phyloP scores from a whole-genome alignment of 345 rosid genomes.

The Acer campestre region DNA sequence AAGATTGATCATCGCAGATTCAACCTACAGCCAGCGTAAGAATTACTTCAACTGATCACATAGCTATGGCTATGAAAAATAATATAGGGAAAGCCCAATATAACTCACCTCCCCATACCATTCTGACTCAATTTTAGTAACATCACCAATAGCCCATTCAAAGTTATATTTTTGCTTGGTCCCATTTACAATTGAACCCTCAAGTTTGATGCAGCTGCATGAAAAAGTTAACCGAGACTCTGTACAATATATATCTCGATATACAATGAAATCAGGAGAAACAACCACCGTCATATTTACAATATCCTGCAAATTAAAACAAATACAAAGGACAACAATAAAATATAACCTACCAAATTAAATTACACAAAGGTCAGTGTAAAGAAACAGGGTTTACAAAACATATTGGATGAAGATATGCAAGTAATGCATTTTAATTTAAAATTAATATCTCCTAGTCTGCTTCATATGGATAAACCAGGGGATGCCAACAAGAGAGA shows the following conservation, averaged over 20 bases:
- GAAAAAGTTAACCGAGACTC: slow-evolving; percentile 53
- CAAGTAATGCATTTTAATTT: slow-evolving; percentile 2
- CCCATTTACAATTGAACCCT: slow-evolving; percentile 44
- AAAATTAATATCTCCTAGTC: slow-evolving; percentile 3
- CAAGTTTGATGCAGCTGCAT: slow-evolving; percentile 41
- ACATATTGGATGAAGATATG: neutral
- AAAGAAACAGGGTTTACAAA: neutral
- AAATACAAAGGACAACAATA: slow-evolving; percentile 2
- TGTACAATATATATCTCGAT: slow-evolving; percentile 46
- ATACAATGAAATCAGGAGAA: slow-evolving; percentile 50
- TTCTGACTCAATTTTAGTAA: slow-evolving; percentile 49
- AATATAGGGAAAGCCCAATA: neutral
- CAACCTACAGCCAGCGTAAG: slow-evolving; percentile 45
- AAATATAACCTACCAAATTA: slow-evolving; percentile 6
- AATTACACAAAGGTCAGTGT: neutral
- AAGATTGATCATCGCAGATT: slow-evolving; percentile 57
- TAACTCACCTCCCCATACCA: slow-evolving; percentile 57
- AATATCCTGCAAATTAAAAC: slow-evolving; percentile 45
- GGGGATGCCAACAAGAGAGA: neutral
- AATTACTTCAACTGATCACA: slow-evolving; percentile 18
- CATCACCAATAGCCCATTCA: slow-evolving; percentile 51
- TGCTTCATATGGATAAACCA: neutral
- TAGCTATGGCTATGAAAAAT: slow-evolving; percentile 5
- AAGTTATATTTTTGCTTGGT: slow-evolving; percentile 36
- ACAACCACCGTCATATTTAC: slow-evolving; percentile 41